phyloP scores from a whole-genome alignment of 176 grass and related monocot species.

The Rhynchospora breviuscula region DNA sequence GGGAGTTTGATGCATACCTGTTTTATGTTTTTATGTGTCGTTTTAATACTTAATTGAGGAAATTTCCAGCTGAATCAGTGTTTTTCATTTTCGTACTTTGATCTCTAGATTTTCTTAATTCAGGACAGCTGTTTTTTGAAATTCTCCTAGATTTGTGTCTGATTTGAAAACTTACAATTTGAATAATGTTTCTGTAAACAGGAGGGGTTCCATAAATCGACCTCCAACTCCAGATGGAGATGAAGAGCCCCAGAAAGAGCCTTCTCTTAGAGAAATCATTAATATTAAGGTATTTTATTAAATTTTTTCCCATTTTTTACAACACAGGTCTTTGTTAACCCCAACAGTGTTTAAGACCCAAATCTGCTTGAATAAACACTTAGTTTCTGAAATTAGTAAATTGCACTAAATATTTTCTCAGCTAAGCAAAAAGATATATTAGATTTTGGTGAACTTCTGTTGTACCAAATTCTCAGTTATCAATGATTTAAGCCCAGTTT shows the following conservation, averaged over 20 bases:
- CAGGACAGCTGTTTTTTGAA: background rate
- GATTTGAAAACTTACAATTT: background rate
- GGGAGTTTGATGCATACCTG: background rate
- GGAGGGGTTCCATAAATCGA: constrained; percentile 91
- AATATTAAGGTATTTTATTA: constrained; percentile 70
- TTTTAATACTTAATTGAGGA: background rate
- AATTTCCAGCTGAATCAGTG: background rate
- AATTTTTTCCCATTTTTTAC: background rate
- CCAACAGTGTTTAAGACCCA: background rate
- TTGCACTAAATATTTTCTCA: background rate
- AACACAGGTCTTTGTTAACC: background rate
- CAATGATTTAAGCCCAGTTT: background rate
- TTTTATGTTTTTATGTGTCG: background rate
- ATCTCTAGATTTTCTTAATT: background rate
- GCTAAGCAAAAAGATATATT: background rate
- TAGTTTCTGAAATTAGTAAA: background rate
- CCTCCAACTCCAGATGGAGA: constrained; percentile 76
- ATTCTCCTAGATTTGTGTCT: background rate
- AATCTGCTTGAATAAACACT: background rate
- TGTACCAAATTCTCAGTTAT: background rate
- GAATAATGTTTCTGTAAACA: constrained; percentile 22
- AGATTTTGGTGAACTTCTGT: background rate
- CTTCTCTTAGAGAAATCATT: constrained; percentile 68
- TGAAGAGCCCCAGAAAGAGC: constrained; percentile 57
- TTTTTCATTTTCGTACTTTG: background rate